Percentiles rank a stretch among this genome's conserved stretches.
These are phyloP conservation scores for Hypoxylon subgilvum DNA, from an alignment of 495 filamentous ascomycete genomes.

Conservation along the genomic window DNA sequence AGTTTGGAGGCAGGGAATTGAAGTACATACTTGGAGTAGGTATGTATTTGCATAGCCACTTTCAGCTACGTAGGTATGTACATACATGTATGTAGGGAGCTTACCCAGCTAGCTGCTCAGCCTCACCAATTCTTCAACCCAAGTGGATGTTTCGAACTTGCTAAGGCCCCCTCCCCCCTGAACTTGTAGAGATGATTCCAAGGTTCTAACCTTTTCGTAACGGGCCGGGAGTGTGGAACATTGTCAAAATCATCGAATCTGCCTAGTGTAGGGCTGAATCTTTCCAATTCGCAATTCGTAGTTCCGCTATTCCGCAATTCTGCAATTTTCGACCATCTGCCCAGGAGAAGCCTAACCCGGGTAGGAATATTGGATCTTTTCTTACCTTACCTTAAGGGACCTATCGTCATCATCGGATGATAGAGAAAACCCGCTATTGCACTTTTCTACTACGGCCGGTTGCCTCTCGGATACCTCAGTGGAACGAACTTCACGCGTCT, in stretches of 20 bases:
- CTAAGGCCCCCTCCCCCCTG: too few species aligned
- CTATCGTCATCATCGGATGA: conserved; percentile 1
- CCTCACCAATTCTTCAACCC: conserved; percentile 23
- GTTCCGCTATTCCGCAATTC: too few species aligned
- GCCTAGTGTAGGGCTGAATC: conserved; percentile 39
- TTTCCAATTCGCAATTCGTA: too few species aligned
- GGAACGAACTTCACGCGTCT: neutral
- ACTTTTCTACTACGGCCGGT: conserved; percentile 9
- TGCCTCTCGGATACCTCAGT: conserved; percentile 16
- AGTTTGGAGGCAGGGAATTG: neutral
- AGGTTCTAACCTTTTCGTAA: neutral
- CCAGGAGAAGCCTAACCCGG: conserved; percentile 8
- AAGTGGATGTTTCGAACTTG: conserved; percentile 15
- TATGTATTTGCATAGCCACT: too few species aligned
- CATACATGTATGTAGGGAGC: too few species aligned
- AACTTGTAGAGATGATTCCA: too few species aligned
- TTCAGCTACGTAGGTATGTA: neutral
- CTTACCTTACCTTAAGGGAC: too few species aligned
- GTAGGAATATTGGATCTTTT: conserved; percentile 18
- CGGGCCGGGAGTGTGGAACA: neutral
- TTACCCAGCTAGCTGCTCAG: conserved; percentile 28
- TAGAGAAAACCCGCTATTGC: conserved; percentile 6
- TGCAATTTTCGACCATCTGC: neutral
- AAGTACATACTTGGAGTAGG: neutral
- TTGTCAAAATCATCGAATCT: too few species aligned